These are phyloP conservation scores for Cyclotella baltica DNA, from an alignment of 108 stramenopile species.

Conservation along the genomic window DNA sequence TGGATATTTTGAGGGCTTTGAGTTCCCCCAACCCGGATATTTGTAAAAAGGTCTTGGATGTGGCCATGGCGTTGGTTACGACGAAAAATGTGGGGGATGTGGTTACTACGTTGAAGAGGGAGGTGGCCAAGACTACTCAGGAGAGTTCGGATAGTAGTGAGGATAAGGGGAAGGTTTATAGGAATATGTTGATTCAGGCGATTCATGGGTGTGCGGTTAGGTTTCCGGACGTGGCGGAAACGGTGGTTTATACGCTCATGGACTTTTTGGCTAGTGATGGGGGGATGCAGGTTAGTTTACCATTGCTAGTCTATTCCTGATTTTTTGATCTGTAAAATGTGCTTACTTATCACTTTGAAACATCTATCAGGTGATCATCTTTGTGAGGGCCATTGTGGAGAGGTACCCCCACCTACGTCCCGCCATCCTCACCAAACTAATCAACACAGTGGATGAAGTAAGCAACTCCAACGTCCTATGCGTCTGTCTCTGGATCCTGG, in stretches of 20 bases:
- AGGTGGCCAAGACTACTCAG: constrained; percentile 90
- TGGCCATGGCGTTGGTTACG: constrained; percentile 95
- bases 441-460: constrained; percentile 88
- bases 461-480: constrained; percentile 88
- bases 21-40: constrained; percentile 96
- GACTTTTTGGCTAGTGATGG: constrained; percentile 93
- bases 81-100: constrained; percentile 97
- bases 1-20: constrained; percentile 97
- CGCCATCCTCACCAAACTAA: constrained; percentile 89
- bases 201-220: constrained; percentile 97
- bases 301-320: too few species aligned
- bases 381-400: constrained; percentile 97
- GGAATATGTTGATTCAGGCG: constrained; percentile 92
- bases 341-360: too few species aligned
- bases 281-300: constrained; percentile 95
- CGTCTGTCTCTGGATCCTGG: constrained; percentile 98
- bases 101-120: constrained; percentile 94
- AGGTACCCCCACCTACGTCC: constrained; percentile 92
- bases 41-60: constrained; percentile 95
- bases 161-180: constrained; percentile 92
- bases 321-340: too few species aligned
- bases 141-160: constrained; percentile 79
- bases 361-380: too few species aligned
- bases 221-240: constrained; percentile 95
- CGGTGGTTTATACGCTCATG: constrained; percentile 95